These are phyloP conservation scores for Sarcodon aspratus DNA, from an alignment of 768 basidiomycete species.

Conservation along the genomic window DNA sequence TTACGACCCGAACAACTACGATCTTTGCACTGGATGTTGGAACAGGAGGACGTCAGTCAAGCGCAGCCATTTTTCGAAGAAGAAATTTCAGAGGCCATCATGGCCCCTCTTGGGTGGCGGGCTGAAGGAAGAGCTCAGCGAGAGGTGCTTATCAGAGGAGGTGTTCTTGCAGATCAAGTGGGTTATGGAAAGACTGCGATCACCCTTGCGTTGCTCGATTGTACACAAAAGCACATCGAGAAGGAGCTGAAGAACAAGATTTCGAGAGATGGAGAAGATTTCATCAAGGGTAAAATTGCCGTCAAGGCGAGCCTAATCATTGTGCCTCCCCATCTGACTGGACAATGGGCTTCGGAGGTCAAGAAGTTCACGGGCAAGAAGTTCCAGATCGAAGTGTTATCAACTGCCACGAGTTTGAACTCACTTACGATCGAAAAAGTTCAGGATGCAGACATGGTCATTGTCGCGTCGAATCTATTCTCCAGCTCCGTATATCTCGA, in stretches of 20 bases:
- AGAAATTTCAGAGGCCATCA: slow-evolving; percentile 84
- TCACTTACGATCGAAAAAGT: slow-evolving; percentile 60
- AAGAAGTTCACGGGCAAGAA: slow-evolving; percentile 62
- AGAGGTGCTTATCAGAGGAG: slow-evolving; percentile 66
- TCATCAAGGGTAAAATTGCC: slow-evolving; percentile 52
- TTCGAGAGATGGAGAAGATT: slow-evolving; percentile 15
- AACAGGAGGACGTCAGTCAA: slow-evolving; percentile 47
- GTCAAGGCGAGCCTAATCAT: slow-evolving; percentile 74
- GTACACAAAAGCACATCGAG: slow-evolving; percentile 41
- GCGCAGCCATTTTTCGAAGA: slow-evolving; percentile 80
- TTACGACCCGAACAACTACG: slow-evolving; percentile 82
- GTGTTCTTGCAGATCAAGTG: slow-evolving; percentile 91
- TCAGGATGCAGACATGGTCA: slow-evolving; percentile 73
- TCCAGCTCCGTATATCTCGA: slow-evolving; percentile 64
- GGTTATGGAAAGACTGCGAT: slow-evolving; percentile 98
- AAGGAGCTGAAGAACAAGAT: slow-evolving; percentile 39
- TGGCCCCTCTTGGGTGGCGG: slow-evolving; percentile 83
- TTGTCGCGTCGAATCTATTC: slow-evolving; percentile 83
- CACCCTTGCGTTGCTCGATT: slow-evolving; percentile 81
- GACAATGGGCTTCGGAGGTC: slow-evolving; percentile 85
- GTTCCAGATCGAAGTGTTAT: slow-evolving; percentile 56
- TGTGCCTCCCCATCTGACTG: slow-evolving; percentile 83
- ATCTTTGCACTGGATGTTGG: slow-evolving; percentile 88
- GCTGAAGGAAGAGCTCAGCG: slow-evolving; percentile 87
- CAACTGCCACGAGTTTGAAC: slow-evolving; percentile 63